Evolutionary conservation across 2,329 filamentous ascomycete genomes (phyloP).

Genomic region (Fusarium mexicanum): DNA sequence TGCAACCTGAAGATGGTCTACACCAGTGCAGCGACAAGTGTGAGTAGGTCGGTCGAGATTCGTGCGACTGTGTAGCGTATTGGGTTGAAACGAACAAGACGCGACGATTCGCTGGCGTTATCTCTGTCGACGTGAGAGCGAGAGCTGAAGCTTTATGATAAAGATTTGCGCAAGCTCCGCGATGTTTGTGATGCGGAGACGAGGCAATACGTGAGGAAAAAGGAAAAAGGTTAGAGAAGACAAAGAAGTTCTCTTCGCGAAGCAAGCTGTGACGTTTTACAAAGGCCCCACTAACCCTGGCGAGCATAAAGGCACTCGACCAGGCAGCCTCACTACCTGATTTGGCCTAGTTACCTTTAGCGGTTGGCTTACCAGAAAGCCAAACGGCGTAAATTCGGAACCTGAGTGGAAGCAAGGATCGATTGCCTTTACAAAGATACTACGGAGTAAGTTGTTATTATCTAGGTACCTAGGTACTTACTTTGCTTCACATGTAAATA

Average conservation of each 20-base stretch:
- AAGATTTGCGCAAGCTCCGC: not conserved
- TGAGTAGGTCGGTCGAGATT: slow-evolving; percentile 1
- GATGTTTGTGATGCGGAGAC: slow-evolving; percentile 3
- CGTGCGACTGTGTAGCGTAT: slow-evolving; percentile 2
- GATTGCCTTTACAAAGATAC: not conserved
- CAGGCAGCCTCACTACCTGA: slow-evolving; percentile 28
- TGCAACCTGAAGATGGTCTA: not conserved
- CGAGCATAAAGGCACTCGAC: slow-evolving; percentile 22
- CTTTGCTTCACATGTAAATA: not conserved
- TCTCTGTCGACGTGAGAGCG: not conserved
- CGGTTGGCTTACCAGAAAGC: not conserved
- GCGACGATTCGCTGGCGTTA: slow-evolving; percentile 1
- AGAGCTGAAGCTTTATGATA: not conserved
- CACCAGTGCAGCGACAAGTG: slow-evolving; percentile 1
- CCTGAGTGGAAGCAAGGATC: not conserved
- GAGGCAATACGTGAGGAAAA: not conserved
- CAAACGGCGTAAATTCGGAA: slow-evolving; percentile 2
- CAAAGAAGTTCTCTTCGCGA: slow-evolving; percentile 31
- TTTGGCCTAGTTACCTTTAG: slow-evolving; percentile 19
- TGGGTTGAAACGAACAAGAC: not conserved
- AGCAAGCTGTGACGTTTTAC: slow-evolving; percentile 39
- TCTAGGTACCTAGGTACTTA: not conserved
- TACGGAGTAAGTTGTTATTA: not conserved
- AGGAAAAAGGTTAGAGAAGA: slow-evolving; percentile 9
- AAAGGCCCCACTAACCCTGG: slow-evolving; percentile 34